A percentile compares a stretch with the other conserved stretches of the same genome.
These are phyloP conservation scores for Cenchrus americanus DNA, from an alignment of 176 grass and related monocot species.

Conservation along the genomic window DNA sequence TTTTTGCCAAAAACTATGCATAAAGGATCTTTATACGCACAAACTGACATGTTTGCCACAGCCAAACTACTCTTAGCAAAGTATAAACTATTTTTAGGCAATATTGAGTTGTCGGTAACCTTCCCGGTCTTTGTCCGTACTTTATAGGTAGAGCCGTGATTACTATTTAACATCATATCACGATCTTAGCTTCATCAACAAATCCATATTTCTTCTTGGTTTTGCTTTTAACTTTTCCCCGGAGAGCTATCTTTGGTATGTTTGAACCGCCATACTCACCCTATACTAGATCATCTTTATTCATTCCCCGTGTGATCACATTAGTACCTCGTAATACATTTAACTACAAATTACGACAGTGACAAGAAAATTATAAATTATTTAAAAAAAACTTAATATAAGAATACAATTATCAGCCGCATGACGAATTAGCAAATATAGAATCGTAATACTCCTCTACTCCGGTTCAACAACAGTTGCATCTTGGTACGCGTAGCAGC, in stretches of 20 bases:
- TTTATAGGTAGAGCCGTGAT: no score
- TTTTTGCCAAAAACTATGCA: not conserved
- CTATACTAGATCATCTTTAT: not conserved
- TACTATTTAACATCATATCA: not conserved
- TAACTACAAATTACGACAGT: no score
- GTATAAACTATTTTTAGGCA: not conserved
- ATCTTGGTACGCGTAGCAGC: conserved; percentile 36
- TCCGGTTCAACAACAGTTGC: not conserved
- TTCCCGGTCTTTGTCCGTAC: no score
- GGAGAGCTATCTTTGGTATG: no score
- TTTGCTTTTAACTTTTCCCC: not conserved
- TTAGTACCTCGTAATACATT: not conserved
- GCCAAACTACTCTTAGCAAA: no score
- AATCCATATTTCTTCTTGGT: not conserved
- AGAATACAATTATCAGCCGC: no score
- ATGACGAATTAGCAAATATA: no score
- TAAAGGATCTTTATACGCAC: not conserved
- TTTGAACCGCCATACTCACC: no score
- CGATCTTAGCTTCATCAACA: no score
- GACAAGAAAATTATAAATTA: no score
- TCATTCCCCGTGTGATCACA: no score
- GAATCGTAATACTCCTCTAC: not conserved
- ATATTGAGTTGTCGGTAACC: not conserved
- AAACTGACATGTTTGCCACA: not conserved
- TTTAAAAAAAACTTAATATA: no score